Conservation (phyloP, 1,284 basidiomycete genomes). For the Coniferiporia weirii region DNA sequence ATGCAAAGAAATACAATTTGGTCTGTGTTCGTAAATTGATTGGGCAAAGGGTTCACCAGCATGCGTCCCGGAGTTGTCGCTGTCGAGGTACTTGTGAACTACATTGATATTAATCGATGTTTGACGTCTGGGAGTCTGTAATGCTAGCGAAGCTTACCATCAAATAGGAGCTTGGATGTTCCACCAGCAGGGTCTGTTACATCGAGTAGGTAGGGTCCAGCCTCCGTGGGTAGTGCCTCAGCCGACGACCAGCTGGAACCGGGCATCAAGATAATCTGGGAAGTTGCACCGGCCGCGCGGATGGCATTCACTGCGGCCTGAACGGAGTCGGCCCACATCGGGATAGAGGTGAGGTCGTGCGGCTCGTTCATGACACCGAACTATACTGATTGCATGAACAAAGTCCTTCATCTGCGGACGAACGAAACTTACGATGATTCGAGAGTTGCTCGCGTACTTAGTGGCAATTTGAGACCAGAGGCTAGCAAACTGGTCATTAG, state of each 20-base stretch:
- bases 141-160: slow-evolving; percentile 31
- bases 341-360: slow-evolving; percentile 20
- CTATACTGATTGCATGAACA: background rate
- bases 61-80: slow-evolving; percentile 52
- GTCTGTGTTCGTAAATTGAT: background rate
- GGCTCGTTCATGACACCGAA: slow-evolving; percentile 25
- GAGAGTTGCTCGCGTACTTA: slow-evolving; percentile 28
- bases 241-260: slow-evolving; percentile 41
- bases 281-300: slow-evolving; percentile 28
- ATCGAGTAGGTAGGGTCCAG: slow-evolving; percentile 43
- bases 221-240: slow-evolving; percentile 44
- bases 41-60: slow-evolving; percentile 26
- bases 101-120: slow-evolving; percentile 17
- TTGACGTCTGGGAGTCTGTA: background rate
- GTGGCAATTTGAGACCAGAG: slow-evolving; percentile 32
- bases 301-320: slow-evolving; percentile 23
- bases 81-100: slow-evolving; percentile 60
- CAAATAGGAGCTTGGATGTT: slow-evolving; percentile 49
- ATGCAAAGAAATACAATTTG: background rate
- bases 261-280: slow-evolving; percentile 43
- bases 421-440: slow-evolving; percentile 27
- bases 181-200: slow-evolving; percentile 52
- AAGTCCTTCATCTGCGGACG: background rate
- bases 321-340: slow-evolving; percentile 20
- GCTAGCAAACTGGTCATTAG: slow-evolving; percentile 27